Percentiles rank a stretch among this genome's conserved stretches.
Evolutionary conservation across 129 eudicot species (phyloP).

Genomic region (Artemisia argyi): DNA sequence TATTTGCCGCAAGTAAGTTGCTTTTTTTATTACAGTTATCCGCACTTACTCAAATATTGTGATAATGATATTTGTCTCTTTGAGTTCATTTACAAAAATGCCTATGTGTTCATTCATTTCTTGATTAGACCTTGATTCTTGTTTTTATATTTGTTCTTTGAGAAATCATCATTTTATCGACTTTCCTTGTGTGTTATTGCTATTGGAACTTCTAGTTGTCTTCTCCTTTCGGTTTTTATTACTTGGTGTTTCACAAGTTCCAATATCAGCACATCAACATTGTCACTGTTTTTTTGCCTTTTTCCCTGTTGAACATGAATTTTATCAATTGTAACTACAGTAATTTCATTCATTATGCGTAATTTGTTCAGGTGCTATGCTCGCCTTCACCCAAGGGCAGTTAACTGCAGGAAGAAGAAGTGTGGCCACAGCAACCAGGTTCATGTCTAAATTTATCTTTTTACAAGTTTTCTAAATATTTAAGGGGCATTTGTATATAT

Average conservation of each 20-base stretch:
- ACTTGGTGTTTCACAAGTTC: not conserved
- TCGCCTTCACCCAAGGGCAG: slow-evolving; percentile 47
- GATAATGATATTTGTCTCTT: not conserved
- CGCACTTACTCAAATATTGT: not conserved
- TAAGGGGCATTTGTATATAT: too few relatives aligned
- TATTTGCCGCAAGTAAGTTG: slow-evolving; percentile 49
- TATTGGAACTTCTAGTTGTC: not conserved
- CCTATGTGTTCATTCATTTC: too few relatives aligned
- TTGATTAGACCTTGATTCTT: too few relatives aligned
- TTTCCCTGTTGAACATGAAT: slow-evolving; percentile 2
- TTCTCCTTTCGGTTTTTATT: not conserved
- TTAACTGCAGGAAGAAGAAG: slow-evolving; percentile 47
- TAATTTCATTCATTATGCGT: not conserved
- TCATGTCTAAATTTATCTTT: not conserved
- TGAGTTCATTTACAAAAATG: too few relatives aligned
- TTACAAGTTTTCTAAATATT: too few relatives aligned
- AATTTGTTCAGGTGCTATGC: slow-evolving; percentile 40
- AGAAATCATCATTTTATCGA: not conserved
- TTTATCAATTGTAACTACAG: not conserved
- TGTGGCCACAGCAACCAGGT: slow-evolving; percentile 56
- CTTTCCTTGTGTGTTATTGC: not conserved
- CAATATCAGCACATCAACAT: not conserved
- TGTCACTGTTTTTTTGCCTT: not conserved
- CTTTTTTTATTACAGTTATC: not conserved
- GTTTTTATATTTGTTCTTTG: not conserved